phyloP scores from a whole-genome alignment of 2,329 filamentous ascomycete species.

The Talaromyces sp. region DNA sequence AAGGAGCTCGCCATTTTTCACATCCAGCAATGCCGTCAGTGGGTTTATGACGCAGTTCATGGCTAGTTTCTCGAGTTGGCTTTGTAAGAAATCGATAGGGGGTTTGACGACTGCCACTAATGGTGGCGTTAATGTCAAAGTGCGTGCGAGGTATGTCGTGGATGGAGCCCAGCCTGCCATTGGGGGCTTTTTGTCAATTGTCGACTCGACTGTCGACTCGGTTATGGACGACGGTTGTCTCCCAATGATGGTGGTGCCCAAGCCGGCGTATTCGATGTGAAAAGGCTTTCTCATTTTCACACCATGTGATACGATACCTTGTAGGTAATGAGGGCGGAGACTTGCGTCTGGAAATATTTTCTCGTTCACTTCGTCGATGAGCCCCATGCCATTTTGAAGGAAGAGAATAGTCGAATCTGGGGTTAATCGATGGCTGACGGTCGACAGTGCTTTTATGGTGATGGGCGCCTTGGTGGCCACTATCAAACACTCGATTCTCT shows the following conservation, averaged over 20 bases:
- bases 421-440: constrained; percentile 65
- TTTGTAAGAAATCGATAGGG: constrained; percentile 61
- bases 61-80: constrained; percentile 75
- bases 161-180: constrained; percentile 34
- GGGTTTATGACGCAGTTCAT: constrained; percentile 76
- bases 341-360: constrained; percentile 65
- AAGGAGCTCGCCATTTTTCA: constrained; percentile 67
- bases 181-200: constrained; percentile 16
- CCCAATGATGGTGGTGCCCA: constrained; percentile 58
- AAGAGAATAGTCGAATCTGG: constrained; percentile 69
- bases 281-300: constrained; percentile 50
- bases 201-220: neutral
- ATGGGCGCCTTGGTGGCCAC: constrained; percentile 71
- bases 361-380: constrained; percentile 72
- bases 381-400: constrained; percentile 76
- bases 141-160: constrained; percentile 61
- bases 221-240: constrained; percentile 40
- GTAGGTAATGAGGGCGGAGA: constrained; percentile 69
- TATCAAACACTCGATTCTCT: constrained; percentile 69
- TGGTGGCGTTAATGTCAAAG: constrained; percentile 59
- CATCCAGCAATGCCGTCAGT: constrained; percentile 73
- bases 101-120: constrained; percentile 60
- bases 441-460: constrained; percentile 63
- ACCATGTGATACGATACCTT: constrained; percentile 64
- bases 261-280: constrained; percentile 55